Evolutionary conservation across 2,329 filamentous ascomycete genomes (phyloP), one percentile per base, ranked within the genome.

Genomic region (Epichloe scottii): DNA sequence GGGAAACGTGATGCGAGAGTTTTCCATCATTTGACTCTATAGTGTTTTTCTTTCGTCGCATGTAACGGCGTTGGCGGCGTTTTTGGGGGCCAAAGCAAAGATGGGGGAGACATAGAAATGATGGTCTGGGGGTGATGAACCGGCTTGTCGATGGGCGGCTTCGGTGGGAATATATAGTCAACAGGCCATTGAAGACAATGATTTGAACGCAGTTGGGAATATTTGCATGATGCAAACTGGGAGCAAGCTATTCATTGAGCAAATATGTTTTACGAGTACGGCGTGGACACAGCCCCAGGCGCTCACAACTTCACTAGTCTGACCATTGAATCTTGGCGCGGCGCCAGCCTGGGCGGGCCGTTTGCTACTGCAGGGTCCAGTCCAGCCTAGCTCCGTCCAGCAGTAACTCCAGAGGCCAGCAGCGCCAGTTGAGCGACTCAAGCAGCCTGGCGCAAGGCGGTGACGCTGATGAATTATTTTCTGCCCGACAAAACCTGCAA

Each of bases 381-480:
- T 15, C 17, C 48, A 38, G 11, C 10, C 40, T 15, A 42, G 21
- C 34, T 30, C 30, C 30, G 30, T 30, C 30, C 30, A 30, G 30
- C 30, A 4, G 26, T 30, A 1, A 8, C 7, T 26, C 26, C 23
- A 26, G 23, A 26, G 23, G 23, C 6, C 35, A 40, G 15, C 35
- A 40, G 15, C 7, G 8, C 12, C 37, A 39, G 37, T n/a, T 23
- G 19, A 43, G 40, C 41, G 41, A 43, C n/a, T 43, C 41, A 43
- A 19, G 30, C 17, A 35, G 34, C 14, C 48, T 12, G 35, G 42
- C 41, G 34, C 51, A 52, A 55, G 60, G 61, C 61, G 61, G 61
- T 63, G 61, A 59, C 60, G 52, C 52, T 45, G 49, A 53, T 56
- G 47, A 57, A 57, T 58, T 57, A 55, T 62, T 63, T 63, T 63